phyloP scores from a whole-genome alignment of 805 yeast genomes.

The Candida ulmi region DNA sequence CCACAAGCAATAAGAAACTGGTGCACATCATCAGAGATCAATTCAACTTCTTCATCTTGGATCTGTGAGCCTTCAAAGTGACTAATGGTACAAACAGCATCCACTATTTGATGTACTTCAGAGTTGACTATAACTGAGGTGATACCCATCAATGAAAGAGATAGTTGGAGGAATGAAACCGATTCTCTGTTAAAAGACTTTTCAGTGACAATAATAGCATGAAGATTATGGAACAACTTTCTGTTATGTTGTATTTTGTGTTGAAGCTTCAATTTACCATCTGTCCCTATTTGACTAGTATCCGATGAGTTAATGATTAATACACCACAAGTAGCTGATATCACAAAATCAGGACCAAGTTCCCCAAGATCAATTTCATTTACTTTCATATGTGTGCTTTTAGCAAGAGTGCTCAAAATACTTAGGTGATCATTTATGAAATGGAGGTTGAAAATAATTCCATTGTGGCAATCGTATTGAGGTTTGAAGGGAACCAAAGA shows the following conservation, averaged over 20 bases:
- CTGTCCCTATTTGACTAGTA: slow-evolving; percentile 9
- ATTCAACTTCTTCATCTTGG: neutral
- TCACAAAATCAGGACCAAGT: slow-evolving; percentile 13
- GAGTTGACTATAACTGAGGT: slow-evolving; percentile 1
- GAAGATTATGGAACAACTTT: slow-evolving; percentile 2
- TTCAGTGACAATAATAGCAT: slow-evolving; percentile 5
- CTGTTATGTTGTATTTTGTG: slow-evolving; percentile 3
- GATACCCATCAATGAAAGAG: slow-evolving; percentile 10
- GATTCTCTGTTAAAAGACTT: slow-evolving; percentile 2
- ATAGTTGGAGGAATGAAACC: slow-evolving; percentile 11
- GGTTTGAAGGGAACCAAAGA: too few species aligned
- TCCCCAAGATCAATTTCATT: slow-evolving; percentile 13
- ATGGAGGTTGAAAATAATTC: slow-evolving; percentile 8
- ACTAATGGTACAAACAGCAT: slow-evolving; percentile 6
- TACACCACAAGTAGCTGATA: slow-evolving; percentile 9
- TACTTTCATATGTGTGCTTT: slow-evolving; percentile 1
- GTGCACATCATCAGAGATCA: slow-evolving; percentile 2
- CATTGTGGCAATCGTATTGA: neutral
- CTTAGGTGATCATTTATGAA: neutral
- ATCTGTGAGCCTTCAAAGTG: neutral
- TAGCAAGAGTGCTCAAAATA: slow-evolving; percentile 1
- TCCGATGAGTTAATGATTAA: slow-evolving; percentile 6
- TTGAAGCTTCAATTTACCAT: slow-evolving; percentile 6
- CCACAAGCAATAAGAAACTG: slow-evolving; percentile 13
- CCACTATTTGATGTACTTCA: neutral